Base-by-base conservation (phyloP, 176 grass and related monocot genomes). In the Triticum turgidum region DNA sequence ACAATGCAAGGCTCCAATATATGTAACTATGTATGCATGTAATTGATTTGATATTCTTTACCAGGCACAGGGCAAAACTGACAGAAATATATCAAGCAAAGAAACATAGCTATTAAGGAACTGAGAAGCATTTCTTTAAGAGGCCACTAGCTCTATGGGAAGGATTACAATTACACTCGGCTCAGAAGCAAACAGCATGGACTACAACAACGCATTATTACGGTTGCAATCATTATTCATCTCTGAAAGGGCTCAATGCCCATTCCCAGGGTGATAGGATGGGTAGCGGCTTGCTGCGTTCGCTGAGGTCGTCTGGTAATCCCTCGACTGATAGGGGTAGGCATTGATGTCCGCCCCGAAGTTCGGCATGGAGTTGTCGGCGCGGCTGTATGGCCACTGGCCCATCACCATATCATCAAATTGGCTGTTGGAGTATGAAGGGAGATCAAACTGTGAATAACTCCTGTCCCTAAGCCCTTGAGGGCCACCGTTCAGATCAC, bases 251-350 rank as follows among this genome's bases (percentile, higher is more conserved):
- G 54, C 58, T 99, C 92, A 94, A 45, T 78, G 91, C 80, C 92
- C 94, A 82, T 90, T 92, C 18, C 90, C 75, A 29, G 92, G 92
- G 72, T 83, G 94, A 89, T 89, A 94, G 47, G 93, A 87, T 18
- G 86, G 76, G 69, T 85, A 94, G 29, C 86, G 77, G 45, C 87
- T 78, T 18, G 61, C 80, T 54, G 80, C 88, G 22, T 85, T 92
- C 1, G 70, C 84, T 15, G 87, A 87, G 91, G 56, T 87, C 29
- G 68, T 85, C 29, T 59, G 77, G 77, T 89, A 92, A 29, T 94
- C 94, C 27, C 65, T 76, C 14, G 69, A 62, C 62, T 80, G 87
- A 47, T 99, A 94, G 25, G 85, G 64, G 54, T 94, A 99, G 22
- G 77, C 85, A 64, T 91, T 93, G 38, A 83, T 76, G 62, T 94